phyloP scores from a whole-genome alignment of 371 early-diverging fungal genomes.

The Mucor plumbeus region DNA sequence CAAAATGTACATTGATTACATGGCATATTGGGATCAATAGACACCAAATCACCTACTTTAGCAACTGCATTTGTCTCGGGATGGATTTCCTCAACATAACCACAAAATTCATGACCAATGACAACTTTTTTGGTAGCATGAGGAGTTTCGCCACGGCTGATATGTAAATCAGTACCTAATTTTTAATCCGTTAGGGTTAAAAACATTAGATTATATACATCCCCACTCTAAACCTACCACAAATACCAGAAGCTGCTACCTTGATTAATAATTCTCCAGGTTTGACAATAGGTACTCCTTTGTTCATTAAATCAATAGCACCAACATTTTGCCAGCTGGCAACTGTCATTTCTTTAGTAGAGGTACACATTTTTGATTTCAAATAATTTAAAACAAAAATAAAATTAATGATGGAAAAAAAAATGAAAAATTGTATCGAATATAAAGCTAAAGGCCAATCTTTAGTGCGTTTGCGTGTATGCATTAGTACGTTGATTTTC shows the following conservation, averaged over 20 bases:
- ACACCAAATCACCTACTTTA: slow-evolving; percentile 49
- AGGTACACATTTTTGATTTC: slow-evolving; percentile 16
- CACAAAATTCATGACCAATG: slow-evolving; percentile 64
- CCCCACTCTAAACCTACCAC: slow-evolving; percentile 39
- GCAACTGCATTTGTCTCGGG: slow-evolving; percentile 36
- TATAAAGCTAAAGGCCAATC: not conserved
- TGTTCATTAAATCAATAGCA: slow-evolving; percentile 46
- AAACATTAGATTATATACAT: too few relatives aligned
- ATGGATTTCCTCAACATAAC: slow-evolving; percentile 55
- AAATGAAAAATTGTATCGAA: not conserved
- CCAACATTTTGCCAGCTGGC: slow-evolving; percentile 62
- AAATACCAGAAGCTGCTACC: slow-evolving; percentile 63
- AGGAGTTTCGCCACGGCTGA: slow-evolving; percentile 64
- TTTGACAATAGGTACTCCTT: slow-evolving; percentile 40
- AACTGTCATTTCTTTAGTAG: slow-evolving; percentile 38
- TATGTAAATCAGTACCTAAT: slow-evolving; percentile 60
- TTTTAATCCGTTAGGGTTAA: not conserved
- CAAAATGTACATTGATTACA: slow-evolving; percentile 60
- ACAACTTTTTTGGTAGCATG: slow-evolving; percentile 55
- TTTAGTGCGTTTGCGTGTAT: not conserved
- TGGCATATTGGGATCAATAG: slow-evolving; percentile 60
- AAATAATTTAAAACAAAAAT: not conserved
- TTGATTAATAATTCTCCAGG: slow-evolving; percentile 55
- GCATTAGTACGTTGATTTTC: not conserved
- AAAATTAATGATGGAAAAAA: slow-evolving; percentile 3